These are phyloP conservation scores for Ensete glaucum DNA, from an alignment of 176 grass and related monocot genomes.

Conservation along the genomic window DNA sequence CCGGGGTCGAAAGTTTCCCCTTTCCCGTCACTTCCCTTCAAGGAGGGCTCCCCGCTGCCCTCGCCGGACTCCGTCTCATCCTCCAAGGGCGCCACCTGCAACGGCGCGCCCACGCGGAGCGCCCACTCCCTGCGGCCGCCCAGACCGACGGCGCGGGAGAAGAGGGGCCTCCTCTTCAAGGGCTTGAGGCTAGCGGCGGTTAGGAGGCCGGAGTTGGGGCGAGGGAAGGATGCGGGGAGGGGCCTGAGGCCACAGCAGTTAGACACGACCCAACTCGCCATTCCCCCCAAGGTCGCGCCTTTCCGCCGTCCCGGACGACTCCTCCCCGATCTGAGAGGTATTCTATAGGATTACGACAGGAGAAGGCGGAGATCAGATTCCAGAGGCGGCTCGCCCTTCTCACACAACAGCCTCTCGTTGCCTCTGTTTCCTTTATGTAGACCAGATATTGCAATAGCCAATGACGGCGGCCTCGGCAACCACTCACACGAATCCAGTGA, in stretches of 20 bases:
- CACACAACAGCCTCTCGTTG: too few species aligned
- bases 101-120: slow-evolving; percentile 54
- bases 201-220: slow-evolving; percentile 37
- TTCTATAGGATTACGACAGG: not conserved
- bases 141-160: slow-evolving; percentile 5
- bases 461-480: too few species aligned
- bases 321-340: not conserved
- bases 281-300: slow-evolving; percentile 20
- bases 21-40: not conserved
- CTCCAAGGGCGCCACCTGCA: slow-evolving; percentile 20
- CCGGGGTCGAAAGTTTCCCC: slow-evolving; percentile 52
- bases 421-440: too few species aligned
- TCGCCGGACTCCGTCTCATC: slow-evolving; percentile 11
- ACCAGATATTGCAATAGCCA: too few species aligned
- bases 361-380: too few species aligned
- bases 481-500: too few species aligned
- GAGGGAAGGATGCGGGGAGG: slow-evolving; percentile 29
- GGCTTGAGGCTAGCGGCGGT: slow-evolving; percentile 25
- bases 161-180: slow-evolving; percentile 19
- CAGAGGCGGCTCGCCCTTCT: too few species aligned
- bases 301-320: not conserved
- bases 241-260: slow-evolving; percentile 61
- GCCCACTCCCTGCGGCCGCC: slow-evolving; percentile 58
- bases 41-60: not conserved
- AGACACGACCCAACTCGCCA: slow-evolving; percentile 62